Evolutionary conservation across 306 rosid species (phyloP).

Genomic region (Trifolium repens): DNA sequence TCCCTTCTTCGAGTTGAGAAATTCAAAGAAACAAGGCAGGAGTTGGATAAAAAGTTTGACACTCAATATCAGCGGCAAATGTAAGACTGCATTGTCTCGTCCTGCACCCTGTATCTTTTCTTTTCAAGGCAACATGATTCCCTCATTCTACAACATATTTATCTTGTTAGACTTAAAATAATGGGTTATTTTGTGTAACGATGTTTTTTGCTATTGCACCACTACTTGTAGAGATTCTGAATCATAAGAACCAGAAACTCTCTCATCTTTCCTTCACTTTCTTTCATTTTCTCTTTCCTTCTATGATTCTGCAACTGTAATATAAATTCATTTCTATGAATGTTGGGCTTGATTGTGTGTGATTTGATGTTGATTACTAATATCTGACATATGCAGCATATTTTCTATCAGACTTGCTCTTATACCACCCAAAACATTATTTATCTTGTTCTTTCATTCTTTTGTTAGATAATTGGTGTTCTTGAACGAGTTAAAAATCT

Average conservation of each 20-base stretch:
- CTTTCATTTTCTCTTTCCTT: too few species aligned
- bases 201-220: slow-evolving; percentile 32
- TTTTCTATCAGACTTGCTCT: slow-evolving; percentile 13
- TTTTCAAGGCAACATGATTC: slow-evolving; percentile 26
- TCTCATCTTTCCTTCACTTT: too few species aligned
- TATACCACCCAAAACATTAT: not conserved
- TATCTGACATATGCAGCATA: not conserved
- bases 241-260: too few species aligned
- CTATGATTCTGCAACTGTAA: too few species aligned
- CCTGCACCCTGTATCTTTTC: not conserved
- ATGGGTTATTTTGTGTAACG: slow-evolving; percentile 4
- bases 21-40: slow-evolving; percentile 78
- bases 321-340: slow-evolving; percentile 31
- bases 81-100: slow-evolving; percentile 54
- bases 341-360: slow-evolving; percentile 28
- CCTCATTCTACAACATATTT: slow-evolving; percentile 16
- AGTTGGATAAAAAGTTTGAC: slow-evolving; percentile 75
- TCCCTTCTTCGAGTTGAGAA: slow-evolving; percentile 66
- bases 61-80: slow-evolving; percentile 79
- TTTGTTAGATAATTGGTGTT: slow-evolving; percentile 19
- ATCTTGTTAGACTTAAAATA: slow-evolving; percentile 26
- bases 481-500: slow-evolving; percentile 12
- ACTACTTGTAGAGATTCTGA: not conserved
- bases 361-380: slow-evolving; percentile 27
- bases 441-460: slow-evolving; percentile 20